These are phyloP conservation scores for Wickerhamiella pararugosa DNA, from an alignment of 1,139 yeast species.

Conservation along the genomic window DNA sequence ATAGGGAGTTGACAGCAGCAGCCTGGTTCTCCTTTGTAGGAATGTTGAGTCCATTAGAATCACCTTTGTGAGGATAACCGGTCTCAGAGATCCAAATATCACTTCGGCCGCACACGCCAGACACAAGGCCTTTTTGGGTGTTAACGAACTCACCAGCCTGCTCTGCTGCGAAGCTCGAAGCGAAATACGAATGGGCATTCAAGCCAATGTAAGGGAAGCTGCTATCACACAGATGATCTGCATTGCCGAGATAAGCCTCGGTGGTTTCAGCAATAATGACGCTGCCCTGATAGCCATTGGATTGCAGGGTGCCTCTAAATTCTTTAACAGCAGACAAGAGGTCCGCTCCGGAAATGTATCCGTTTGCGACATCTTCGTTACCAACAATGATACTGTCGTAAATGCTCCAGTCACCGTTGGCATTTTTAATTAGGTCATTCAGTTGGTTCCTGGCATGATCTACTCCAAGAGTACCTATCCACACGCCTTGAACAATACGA, in stretches of 20 bases:
- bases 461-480: conserved; percentile 50
- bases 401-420: conserved; percentile 42
- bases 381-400: conserved; percentile 69
- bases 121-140: conserved; percentile 24
- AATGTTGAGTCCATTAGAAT: conserved; percentile 51
- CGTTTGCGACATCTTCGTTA: conserved; percentile 65
- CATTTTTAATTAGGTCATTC: conserved; percentile 34
- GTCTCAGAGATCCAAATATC: conserved; percentile 54
- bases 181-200: conserved; percentile 79
- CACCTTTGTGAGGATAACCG: conserved; percentile 75
- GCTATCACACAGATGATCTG: conserved; percentile 47
- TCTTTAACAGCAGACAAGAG: conserved; percentile 46
- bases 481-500: conserved; percentile 72
- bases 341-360: conserved; percentile 41
- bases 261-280: conserved; percentile 86
- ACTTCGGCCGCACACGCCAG: conserved; percentile 30
- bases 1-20: conserved; percentile 47
- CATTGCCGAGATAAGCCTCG: conserved; percentile 45
- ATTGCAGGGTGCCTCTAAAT: conserved; percentile 41
- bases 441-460: conserved; percentile 53
- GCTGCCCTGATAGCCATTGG: conserved; percentile 64
- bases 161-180: conserved; percentile 41
- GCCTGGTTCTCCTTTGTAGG: conserved; percentile 59
- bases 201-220: conserved; percentile 63
- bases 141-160: conserved; percentile 63